Base-by-base conservation (phyloP, 2,329 filamentous ascomycete species). In the Xylaria sp. region DNA sequence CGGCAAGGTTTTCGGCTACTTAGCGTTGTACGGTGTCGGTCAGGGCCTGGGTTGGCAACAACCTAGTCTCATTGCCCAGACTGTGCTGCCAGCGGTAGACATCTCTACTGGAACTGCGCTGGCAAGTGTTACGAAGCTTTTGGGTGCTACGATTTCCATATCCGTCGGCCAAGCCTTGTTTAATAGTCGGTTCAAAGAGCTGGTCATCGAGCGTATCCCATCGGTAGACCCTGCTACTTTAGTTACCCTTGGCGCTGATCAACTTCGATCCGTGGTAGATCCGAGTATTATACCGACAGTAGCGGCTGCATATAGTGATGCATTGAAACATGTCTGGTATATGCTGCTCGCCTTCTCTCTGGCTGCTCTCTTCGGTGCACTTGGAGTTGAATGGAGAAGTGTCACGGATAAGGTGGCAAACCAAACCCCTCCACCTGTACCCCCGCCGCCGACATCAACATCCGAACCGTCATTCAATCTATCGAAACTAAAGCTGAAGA, bases 21-120 rank as follows among this genome's bases (percentile, higher is more conserved):
- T 62, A 28, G 60, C 46, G 15, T 28, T 62, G 6, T 62, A 62
- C 25, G 60, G 60, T 30, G 34, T 62, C 23, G 60, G 60, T 9
- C 60, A 62, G 25, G 60, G 60, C 9, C 60, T 62, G 5, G 60
- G 60, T 28, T 62, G 60, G 60, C 60, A 62, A 53, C 60, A 62
- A 23, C 60, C 60, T 53, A 62, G 43, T 18, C 60, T 62, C 34
- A 62, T 62, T 43, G 60, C 60, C 2, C 60, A 62, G 23, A 62
- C 60, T 15, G 48, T 63, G 60, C 60, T 63, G 15, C 60, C 60
- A 13, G 48, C 60, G 36, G 28, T 39, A 13, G 60, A 63, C 41
- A 63, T 63, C 15, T 32, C 60, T 10, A 63, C 60, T 1, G 60
- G 60, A 45, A 63, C 60, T 4, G 60, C 60, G n/a, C 23, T 63